phyloP scores from a whole-genome alignment of 106 monocot species.

The Ottelia alismoides region DNA sequence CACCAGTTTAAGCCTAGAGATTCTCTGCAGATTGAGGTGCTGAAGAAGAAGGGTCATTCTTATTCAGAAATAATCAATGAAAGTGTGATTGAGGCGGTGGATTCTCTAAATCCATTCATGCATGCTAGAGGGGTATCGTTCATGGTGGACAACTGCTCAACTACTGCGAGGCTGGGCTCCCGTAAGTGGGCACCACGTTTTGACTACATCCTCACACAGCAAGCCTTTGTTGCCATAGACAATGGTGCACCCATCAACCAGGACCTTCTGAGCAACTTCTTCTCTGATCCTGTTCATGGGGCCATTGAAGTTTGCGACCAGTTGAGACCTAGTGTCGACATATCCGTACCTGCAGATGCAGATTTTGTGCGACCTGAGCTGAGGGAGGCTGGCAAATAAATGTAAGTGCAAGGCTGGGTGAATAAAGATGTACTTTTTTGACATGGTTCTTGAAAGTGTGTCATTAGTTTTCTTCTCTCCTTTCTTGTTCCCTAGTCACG shows the following conservation, averaged over 20 bases:
- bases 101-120: conserved; percentile 95
- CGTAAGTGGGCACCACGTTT: conserved; percentile 79
- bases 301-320: conserved; percentile 85
- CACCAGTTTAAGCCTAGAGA: too few relatives aligned
- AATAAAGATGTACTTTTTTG: too few relatives aligned
- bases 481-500: too few relatives aligned
- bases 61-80: conserved; percentile 88
- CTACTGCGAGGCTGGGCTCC: conserved; percentile 59
- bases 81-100: conserved; percentile 78
- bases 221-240: conserved; percentile 77
- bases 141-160: conserved; percentile 86
- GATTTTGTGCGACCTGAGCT: conserved; percentile 89
- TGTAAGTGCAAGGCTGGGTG: too few relatives aligned
- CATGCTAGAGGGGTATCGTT: conserved; percentile 77
- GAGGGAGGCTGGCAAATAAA: too few relatives aligned
- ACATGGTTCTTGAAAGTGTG: too few relatives aligned
- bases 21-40: conserved; percentile 85
- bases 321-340: conserved; percentile 89
- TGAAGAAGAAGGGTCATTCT: conserved; percentile 78
- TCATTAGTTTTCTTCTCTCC: too few relatives aligned
- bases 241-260: conserved; percentile 40
- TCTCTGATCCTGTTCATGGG: conserved; percentile 68
- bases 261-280: conserved; percentile 79
- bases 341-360: conserved; percentile 67
- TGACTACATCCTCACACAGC: conserved; percentile 85